Evolutionary conservation across 495 filamentous ascomycete genomes (phyloP).

Genomic region (Annulohypoxylon bovei): DNA sequence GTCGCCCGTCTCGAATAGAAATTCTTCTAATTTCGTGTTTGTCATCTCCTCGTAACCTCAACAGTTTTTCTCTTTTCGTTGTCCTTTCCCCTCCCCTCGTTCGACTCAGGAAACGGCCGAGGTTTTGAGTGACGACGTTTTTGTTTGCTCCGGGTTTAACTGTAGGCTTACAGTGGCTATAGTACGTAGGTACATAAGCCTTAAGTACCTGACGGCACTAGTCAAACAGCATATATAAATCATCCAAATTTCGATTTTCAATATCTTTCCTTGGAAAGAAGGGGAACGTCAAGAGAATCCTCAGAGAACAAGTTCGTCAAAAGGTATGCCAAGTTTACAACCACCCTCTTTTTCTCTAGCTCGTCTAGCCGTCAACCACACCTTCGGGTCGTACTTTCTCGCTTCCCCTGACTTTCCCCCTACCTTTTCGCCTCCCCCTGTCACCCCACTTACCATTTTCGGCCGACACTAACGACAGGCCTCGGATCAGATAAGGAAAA

Average conservation of each 20-base stretch:
- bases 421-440: background rate
- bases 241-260: background rate
- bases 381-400: conserved; percentile 4
- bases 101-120: background rate
- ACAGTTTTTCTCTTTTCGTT: background rate
- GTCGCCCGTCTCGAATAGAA: conserved; percentile 27
- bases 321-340: conserved; percentile 3
- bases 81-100: background rate
- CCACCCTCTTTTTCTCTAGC: background rate
- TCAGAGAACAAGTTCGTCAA: background rate
- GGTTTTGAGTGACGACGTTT: background rate
- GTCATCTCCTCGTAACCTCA: conserved; percentile 21
- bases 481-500: conserved; percentile 37
- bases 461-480: conserved; percentile 5
- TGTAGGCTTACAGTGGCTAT: background rate
- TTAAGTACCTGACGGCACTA: background rate
- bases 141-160: conserved; percentile 1
- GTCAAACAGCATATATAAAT: background rate
- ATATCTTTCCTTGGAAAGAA: background rate
- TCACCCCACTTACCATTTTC: conserved; percentile 21
- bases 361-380: background rate
- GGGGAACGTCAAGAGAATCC: background rate
- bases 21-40: conserved; percentile 31
- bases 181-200: background rate
- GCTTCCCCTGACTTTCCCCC: background rate